Conservation (phyloP, 768 basidiomycete species). For the Amanita rimosa region DNA sequence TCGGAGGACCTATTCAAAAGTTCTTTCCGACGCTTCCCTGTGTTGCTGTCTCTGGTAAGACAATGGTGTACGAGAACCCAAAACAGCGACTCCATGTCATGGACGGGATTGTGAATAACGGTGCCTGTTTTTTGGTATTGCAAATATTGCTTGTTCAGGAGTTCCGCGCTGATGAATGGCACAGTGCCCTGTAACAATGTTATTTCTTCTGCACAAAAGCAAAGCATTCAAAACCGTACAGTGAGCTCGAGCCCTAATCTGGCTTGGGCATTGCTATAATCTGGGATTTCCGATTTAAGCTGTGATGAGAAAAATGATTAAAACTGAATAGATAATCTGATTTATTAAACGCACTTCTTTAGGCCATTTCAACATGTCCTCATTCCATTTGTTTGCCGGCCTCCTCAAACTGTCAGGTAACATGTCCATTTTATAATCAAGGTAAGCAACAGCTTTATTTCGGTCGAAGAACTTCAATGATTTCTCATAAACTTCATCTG, state of each 20-base stretch:
- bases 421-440: no score
- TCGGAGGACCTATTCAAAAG: not conserved
- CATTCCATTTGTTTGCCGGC: not conserved
- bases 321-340: no score
- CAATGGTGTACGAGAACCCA: conserved; percentile 13
- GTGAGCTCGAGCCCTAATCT: no score
- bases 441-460: no score
- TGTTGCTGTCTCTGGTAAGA: conserved; percentile 11
- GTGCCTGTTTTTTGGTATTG: not conserved
- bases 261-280: no score
- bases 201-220: not conserved
- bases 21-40: conserved; percentile 1
- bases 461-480: no score
- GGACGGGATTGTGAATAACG: conserved; percentile 6
- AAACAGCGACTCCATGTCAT: conserved; percentile 14
- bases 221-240: not conserved
- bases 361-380: not conserved
- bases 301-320: no score
- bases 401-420: no score
- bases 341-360: not conserved
- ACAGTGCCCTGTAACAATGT: not conserved
- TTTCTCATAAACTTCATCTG: no score
- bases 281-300: not conserved
- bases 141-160: not conserved
- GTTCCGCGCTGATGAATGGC: not conserved